Evolutionary conservation across 2,329 filamentous ascomycete genomes (phyloP), one percentile per base, ranked within the genome.

Genomic region (Huntiella savannae): DNA sequence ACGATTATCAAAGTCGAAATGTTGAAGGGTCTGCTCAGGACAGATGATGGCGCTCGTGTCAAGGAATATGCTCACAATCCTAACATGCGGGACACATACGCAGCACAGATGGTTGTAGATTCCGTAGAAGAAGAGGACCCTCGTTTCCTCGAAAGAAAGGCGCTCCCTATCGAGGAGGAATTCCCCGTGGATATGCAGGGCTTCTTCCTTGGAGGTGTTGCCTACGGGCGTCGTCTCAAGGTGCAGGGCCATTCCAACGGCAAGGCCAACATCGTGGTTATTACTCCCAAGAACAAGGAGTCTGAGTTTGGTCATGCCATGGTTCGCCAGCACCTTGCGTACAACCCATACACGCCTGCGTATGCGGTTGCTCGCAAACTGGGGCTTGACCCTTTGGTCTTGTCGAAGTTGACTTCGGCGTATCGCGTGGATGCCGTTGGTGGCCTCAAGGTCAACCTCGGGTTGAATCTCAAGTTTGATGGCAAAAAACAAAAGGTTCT

Each of bases 391-490:
- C 81, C 87, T 5, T 69, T 98, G 43, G 82, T 91, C 2, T 67
- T 98, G 32, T 93, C 87, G 62, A 98, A 94, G 68, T 82, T 98
- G 55, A 96, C 91, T 0, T 93, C 91, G 1, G 87, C 88, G 0
- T 96, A 93, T 60, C 82, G 79, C 46, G 82, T 98, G 48, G 75
- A 76, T 48, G 73, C 64, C 13, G 76, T 88, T 3, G 84, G 84
- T 48, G 85, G 82, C 17, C 68, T 86, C 49, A 82, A 83, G 55
- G 71, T 94, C 51, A 98, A 98, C 55, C 67, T 98, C 17, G 91
- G 91, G 0, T 69, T 98, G 51, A 98, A 98, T 57, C 70, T 98
- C 53, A 98, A 98, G 60, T 98, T 98, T 50, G 91, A 98, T 59
- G 84, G 77, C 2, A 88, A 84, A 63, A 94, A 95, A 62, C 72